Conservation (phyloP, 495 filamentous ascomycete species). For the Penicillium robsamsonii region DNA sequence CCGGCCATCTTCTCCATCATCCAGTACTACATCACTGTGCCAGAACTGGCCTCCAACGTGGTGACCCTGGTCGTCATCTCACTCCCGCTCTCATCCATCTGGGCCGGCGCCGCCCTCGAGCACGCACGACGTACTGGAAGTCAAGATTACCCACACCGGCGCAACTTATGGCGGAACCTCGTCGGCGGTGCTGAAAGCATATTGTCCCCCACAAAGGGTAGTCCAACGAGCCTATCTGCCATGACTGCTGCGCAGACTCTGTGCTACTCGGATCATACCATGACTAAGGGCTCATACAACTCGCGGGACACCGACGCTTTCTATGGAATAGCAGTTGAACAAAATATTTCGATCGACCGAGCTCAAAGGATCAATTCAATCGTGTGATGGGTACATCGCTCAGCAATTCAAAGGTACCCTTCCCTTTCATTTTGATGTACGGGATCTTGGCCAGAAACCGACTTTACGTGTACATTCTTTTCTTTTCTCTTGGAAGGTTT, state of each 20-base stretch:
- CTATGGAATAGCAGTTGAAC: conserved; percentile 36
- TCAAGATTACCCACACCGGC: conserved; percentile 11
- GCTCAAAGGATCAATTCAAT: conserved; percentile 9
- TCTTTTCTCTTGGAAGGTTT: not conserved
- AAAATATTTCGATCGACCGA: conserved; percentile 32
- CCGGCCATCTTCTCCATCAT: conserved; percentile 76
- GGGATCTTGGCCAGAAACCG: not conserved
- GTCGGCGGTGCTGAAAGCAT: conserved; percentile 20
- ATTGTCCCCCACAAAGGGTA: conserved; percentile 16
- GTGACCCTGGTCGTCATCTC: conserved; percentile 69
- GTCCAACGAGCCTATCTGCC: conserved; percentile 13
- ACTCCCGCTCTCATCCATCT: conserved; percentile 78
- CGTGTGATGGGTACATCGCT: conserved; percentile 3
- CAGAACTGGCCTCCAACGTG: conserved; percentile 58
- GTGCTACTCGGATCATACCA: conserved; percentile 29
- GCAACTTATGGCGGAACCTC: conserved; percentile 33
- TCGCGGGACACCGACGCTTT: conserved; percentile 18
- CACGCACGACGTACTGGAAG: conserved; percentile 11
- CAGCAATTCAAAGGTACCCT: not conserved
- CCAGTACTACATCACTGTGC: conserved; percentile 54
- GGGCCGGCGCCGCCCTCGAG: conserved; percentile 55
- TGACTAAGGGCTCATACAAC: conserved; percentile 10
- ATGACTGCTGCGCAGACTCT: conserved; percentile 24
- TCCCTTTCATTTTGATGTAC: not conserved
- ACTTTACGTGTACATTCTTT: not conserved